phyloP scores from a whole-genome alignment of 106 monocot species.

The Platanthera zijinensis region DNA sequence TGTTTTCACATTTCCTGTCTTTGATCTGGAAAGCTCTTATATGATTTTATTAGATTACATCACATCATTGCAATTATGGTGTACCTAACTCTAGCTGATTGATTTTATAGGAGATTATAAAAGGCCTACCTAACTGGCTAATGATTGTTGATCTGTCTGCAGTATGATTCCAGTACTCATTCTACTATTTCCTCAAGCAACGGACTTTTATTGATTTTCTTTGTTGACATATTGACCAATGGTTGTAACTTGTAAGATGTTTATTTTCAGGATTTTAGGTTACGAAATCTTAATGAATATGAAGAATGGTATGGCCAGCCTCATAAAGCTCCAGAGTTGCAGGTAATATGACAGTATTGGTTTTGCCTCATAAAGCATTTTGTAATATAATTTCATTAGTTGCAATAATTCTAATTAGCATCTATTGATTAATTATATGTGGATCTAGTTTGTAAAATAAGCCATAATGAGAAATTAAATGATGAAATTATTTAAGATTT shows the following conservation, averaged over 20 bases:
- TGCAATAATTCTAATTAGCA: not conserved
- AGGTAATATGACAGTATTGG: conserved; percentile 30
- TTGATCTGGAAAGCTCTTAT: not conserved
- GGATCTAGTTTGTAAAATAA: not conserved
- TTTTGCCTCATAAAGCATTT: not conserved
- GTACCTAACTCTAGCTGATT: conserved; percentile 5
- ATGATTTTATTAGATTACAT: not conserved
- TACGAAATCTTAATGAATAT: conserved; percentile 67
- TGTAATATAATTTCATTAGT: not conserved
- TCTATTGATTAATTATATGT: not conserved
- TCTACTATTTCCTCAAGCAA: conserved; percentile 9
- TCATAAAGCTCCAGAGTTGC: conserved; percentile 88
- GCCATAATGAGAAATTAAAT: not conserved
- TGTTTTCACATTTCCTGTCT: not conserved
- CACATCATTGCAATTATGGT: not conserved
- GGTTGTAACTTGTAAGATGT: not conserved
- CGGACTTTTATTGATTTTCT: conserved; percentile 1
- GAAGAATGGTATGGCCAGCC: conserved; percentile 93
- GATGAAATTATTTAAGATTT: no score
- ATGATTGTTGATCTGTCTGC: conserved; percentile 99
- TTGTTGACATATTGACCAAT: not conserved
- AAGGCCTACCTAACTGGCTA: conserved; percentile 53
- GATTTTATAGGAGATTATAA: conserved; percentile 79
- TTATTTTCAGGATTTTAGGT: conserved; percentile 76
- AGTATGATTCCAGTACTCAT: conserved; percentile 34